phyloP scores from a whole-genome alignment of 768 basidiomycete species.

The Macrolepiota albuminosa region DNA sequence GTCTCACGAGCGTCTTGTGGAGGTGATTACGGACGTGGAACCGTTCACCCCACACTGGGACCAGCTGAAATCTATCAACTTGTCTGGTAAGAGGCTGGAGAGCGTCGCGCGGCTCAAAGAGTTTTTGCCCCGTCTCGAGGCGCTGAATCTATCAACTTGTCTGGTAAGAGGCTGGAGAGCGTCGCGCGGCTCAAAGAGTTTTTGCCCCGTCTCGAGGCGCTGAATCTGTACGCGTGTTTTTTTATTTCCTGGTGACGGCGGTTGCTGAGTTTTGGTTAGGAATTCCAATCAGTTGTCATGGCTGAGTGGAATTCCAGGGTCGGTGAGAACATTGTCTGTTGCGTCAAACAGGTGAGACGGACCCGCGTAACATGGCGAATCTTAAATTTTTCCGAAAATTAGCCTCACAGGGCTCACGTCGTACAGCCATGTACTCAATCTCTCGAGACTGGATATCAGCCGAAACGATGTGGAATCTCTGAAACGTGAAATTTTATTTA shows the following conservation, averaged over 20 bases:
- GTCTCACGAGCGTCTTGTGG: conserved; percentile 85
- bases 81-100: conserved; percentile 68
- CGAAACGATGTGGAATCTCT: conserved; percentile 86
- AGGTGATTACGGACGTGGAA: conserved; percentile 90
- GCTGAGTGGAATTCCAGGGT: conserved; percentile 73
- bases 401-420: conserved; percentile 86
- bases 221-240: conserved; percentile 62
- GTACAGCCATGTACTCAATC: conserved; percentile 78
- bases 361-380: no score
- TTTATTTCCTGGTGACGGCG: background rate
- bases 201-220: conserved; percentile 69
- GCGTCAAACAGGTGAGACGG: conserved; percentile 62
- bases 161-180: conserved; percentile 69
- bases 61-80: conserved; percentile 63
- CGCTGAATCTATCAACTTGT: conserved; percentile 77
- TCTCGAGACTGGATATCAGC: conserved; percentile 90
- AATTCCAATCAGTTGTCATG: conserved; percentile 72
- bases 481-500: conserved; percentile 45
- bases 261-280: conserved; percentile 29
- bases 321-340: conserved; percentile 72
- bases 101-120: conserved; percentile 83
- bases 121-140: conserved; percentile 79
- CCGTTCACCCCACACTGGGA: conserved; percentile 98
- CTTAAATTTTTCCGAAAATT: conserved; percentile 2
- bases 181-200: conserved; percentile 86